phyloP scores from a whole-genome alignment of 176 grass and related monocot genomes.

The Stipa capillata region DNA sequence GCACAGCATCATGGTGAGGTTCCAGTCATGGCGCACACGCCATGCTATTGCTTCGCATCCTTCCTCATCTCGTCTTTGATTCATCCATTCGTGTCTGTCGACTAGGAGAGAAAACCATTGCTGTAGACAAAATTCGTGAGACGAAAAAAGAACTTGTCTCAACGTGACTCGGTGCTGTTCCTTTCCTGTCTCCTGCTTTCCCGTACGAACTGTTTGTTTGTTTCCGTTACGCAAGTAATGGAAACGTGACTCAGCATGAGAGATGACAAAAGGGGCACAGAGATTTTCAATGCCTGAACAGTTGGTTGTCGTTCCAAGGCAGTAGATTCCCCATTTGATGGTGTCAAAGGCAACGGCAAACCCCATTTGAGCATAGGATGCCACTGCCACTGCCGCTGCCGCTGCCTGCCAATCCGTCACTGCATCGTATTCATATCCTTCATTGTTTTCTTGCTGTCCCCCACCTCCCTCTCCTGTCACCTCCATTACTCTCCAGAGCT shows the following conservation, averaged over 20 bases:
- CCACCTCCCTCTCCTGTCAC: neutral
- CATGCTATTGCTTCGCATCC: neutral
- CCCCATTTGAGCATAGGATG: slow-evolving; percentile 15
- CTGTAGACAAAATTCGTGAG: no score
- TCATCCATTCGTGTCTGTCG: neutral
- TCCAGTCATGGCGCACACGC: neutral
- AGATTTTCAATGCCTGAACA: neutral
- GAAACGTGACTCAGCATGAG: no score
- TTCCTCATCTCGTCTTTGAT: neutral
- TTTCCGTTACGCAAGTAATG: no score
- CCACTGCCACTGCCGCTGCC: neutral
- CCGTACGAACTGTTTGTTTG: no score
- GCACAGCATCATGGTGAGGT: neutral
- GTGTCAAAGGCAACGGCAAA: neutral
- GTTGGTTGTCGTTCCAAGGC: neutral
- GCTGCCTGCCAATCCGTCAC: neutral
- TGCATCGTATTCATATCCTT: neutral
- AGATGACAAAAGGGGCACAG: neutral
- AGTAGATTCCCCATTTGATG: neutral
- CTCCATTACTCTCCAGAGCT: no score
- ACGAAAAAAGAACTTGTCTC: no score
- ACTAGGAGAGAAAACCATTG: neutral
- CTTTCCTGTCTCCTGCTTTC: no score
- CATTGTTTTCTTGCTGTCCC: neutral
- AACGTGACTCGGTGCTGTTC: no score